Evolutionary conservation across 2,329 filamentous ascomycete genomes (phyloP).

Genomic region (Talaromyces sp.): DNA sequence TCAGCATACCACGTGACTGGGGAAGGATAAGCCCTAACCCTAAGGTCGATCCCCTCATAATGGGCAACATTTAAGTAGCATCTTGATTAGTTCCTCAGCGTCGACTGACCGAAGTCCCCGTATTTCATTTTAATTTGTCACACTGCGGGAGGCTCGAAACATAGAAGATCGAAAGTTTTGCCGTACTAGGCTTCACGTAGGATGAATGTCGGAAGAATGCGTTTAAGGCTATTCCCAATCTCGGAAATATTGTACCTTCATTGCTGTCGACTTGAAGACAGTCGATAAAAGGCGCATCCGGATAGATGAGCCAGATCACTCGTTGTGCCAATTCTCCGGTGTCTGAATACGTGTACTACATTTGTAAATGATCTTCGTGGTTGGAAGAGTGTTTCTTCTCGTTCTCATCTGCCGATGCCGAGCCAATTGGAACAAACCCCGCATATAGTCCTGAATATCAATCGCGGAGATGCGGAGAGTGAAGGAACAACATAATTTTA

Average conservation of each 20-base stretch:
- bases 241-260: neutral
- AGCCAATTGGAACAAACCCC: slow-evolving; percentile 10
- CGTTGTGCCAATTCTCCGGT: neutral
- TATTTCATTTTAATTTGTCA: neutral
- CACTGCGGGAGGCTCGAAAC: neutral
- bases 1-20: neutral
- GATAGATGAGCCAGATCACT: neutral
- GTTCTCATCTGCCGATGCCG: slow-evolving; percentile 1
- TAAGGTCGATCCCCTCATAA: neutral
- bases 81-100: neutral
- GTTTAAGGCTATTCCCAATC: neutral
- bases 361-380: neutral
- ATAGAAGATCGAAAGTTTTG: neutral
- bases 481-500: neutral
- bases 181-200: neutral
- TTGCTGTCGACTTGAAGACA: neutral
- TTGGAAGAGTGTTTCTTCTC: neutral
- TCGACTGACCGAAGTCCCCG: neutral
- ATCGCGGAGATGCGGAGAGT: slow-evolving; percentile 14
- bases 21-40: neutral
- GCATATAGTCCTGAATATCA: slow-evolving; percentile 1
- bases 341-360: slow-evolving; percentile 4
- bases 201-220: neutral
- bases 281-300: neutral
- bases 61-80: neutral